Percentiles rank a stretch among this genome's conserved stretches.
phyloP scores from a whole-genome alignment of 768 basidiomycete species.

The Dacryopinax primogenitus region DNA sequence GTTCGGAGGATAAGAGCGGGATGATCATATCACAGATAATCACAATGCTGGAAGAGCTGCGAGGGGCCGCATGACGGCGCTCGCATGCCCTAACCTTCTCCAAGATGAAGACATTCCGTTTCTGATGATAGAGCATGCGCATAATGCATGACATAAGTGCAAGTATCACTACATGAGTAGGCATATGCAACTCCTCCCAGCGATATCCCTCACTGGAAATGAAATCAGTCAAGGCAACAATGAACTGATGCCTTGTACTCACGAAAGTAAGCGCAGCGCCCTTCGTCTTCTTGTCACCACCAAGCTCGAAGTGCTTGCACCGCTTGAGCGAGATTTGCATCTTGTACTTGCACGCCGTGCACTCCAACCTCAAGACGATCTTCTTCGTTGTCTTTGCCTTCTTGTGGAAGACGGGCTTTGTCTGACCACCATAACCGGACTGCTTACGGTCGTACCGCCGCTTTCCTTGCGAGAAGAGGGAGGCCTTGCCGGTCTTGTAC shows the following conservation, averaged over 20 bases:
- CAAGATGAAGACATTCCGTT: too few relatives aligned
- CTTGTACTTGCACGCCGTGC: slow-evolving; percentile 97
- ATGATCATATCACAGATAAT: slow-evolving; percentile 6
- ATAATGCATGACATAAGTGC: slow-evolving; percentile 8
- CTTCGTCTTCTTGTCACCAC: slow-evolving; percentile 99
- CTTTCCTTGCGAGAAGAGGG: slow-evolving; percentile 96
- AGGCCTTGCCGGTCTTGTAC: slow-evolving; percentile 99
- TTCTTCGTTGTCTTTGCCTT: slow-evolving; percentile 99
- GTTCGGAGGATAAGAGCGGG: not conserved
- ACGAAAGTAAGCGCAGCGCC: slow-evolving; percentile 91
- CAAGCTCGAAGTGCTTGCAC: slow-evolving; percentile 99
- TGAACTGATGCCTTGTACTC: slow-evolving; percentile 30
- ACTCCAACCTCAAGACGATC: slow-evolving; percentile 94
- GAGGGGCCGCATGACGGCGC: not conserved
- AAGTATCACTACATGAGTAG: slow-evolving; percentile 4
- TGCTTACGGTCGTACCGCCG: slow-evolving; percentile 99
- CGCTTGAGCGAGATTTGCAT: slow-evolving; percentile 93
- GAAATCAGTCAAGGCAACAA: not conserved
- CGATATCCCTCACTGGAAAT: not conserved
- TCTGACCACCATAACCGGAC: slow-evolving; percentile 99
- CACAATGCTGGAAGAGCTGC: slow-evolving; percentile 5
- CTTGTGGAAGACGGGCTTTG: slow-evolving; percentile 99
- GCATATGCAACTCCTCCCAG: not conserved
- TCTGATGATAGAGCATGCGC: not conserved
- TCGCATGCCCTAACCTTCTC: not conserved